Evolutionary conservation across 164 flowering plant species (phyloP), one percentile per base, ranked within the genome.

Genomic region (Tinospora cordifolia): DNA sequence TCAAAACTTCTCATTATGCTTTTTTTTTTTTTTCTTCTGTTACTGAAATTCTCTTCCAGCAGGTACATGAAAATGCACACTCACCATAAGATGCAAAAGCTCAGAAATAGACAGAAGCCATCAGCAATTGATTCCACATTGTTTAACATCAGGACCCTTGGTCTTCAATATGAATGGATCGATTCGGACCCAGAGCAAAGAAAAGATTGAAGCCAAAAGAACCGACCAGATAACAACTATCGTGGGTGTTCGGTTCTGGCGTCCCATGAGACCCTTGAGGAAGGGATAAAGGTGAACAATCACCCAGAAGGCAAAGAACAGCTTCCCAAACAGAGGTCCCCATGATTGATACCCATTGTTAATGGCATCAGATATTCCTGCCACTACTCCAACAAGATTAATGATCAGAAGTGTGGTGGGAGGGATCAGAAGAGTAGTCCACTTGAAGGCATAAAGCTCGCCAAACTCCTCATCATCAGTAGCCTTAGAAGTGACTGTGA

Each of bases 221-320:
- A 90, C 81, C 0, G 93, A 90, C 93, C 97, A 88, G 34, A 92
- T 92, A 26, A 92, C 81, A 25, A 92, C 95, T 67, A 90, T 90
- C 46, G 97, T 90, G 3, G 97, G 97, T 0, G 97, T 91, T 76
- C 97, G 75, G 82, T 89, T 91, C 72, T 91, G 95, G 51, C 88
- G 65, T 12, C 97, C 95, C 95, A 90, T 91, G 12, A 91, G 88
- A 77, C 97, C 97, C 76, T 91, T 91, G 12, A 91, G 89, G 91
- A 91, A 89, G 19, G 96, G 93, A 46, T 90, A 88, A 73, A 90
- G 88, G 79, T 90, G 97, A 66, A 87, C 80, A 65, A 88, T 87
- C 77, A 87, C 97, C 97, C 93, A 88, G 71, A 90, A 87, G 27
- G 93, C 79, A 69, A 88, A 90, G 82, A 90, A 86, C 38, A 90